Evolutionary conservation across 805 yeast genomes (phyloP).

Genomic region (Cyberlindnera japonica): DNA sequence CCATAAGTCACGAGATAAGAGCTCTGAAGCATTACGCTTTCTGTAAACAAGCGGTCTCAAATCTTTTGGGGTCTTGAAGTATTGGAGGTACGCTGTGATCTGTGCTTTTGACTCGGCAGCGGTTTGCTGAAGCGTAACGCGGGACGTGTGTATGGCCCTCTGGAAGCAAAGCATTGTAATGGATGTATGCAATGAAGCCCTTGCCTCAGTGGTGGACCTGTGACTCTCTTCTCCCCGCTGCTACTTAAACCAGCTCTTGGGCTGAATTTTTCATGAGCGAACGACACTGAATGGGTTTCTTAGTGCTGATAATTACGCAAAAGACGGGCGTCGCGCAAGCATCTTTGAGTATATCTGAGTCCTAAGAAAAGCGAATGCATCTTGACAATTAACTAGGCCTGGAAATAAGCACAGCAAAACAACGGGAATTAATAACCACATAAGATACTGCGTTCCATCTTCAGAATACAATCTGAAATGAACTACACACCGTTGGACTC

Average conservation of each 20-base stretch:
- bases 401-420: not conserved
- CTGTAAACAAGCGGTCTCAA: slow-evolving; percentile 39
- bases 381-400: no score
- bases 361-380: not conserved
- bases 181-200: no score
- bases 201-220: no score
- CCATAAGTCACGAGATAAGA: slow-evolving; percentile 37
- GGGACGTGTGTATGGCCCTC: slow-evolving; percentile 17
- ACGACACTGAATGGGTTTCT: not conserved
- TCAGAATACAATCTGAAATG: slow-evolving; percentile 15
- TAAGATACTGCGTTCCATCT: no score
- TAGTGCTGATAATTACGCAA: slow-evolving; percentile 18
- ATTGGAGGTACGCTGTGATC: slow-evolving; percentile 32
- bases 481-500: slow-evolving; percentile 37
- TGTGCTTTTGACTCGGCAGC: slow-evolving; percentile 16
- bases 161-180: slow-evolving; percentile 16
- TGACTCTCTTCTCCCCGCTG: no score
- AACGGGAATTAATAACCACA: not conserved
- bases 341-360: slow-evolving; percentile 10
- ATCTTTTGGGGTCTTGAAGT: slow-evolving; percentile 31
- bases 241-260: not conserved
- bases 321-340: not conserved
- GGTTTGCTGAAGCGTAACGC: slow-evolving; percentile 10
- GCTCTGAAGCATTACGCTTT: slow-evolving; percentile 35
- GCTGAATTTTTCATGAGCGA: slow-evolving; percentile 8